phyloP scores from a whole-genome alignment of 352 stramenopile species.

The Thalassiosira livingstoniorum region DNA sequence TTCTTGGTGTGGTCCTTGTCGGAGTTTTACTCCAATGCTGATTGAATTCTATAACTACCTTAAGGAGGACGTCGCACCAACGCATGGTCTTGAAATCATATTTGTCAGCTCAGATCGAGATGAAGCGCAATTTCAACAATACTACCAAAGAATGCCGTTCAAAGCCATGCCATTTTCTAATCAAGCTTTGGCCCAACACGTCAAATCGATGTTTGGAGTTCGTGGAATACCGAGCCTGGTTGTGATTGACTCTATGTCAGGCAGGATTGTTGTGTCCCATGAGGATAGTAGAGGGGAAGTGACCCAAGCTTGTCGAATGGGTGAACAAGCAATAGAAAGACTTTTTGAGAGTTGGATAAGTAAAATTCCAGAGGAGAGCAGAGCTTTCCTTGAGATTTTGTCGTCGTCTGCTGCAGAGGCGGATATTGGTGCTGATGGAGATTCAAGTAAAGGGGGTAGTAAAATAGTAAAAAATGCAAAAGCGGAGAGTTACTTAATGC shows the following conservation, averaged over 20 bases:
- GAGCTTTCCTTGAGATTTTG: constrained; percentile 76
- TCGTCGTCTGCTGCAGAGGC: constrained; percentile 71
- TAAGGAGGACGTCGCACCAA: constrained; percentile 76
- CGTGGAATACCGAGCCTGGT: constrained; percentile 80
- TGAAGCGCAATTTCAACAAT: constrained; percentile 86
- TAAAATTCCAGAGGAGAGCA: constrained; percentile 63
- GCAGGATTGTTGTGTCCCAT: constrained; percentile 64
- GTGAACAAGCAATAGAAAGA: constrained; percentile 69
- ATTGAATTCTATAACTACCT: constrained; percentile 92
- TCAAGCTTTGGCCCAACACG: constrained; percentile 85
- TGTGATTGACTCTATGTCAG: constrained; percentile 76
- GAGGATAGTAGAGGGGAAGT: constrained; percentile 68
- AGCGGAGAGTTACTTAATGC: constrained; percentile 32
- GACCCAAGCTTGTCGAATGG: constrained; percentile 60
- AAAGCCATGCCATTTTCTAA: constrained; percentile 90
- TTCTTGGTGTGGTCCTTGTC: constrained; percentile 93
- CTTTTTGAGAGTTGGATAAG: constrained; percentile 72
- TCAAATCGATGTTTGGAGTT: constrained; percentile 73
- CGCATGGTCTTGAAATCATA: constrained; percentile 87
- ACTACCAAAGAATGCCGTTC: constrained; percentile 94
- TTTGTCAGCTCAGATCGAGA: constrained; percentile 95
- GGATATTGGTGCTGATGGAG: constrained; percentile 4
- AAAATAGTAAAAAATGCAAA: constrained; percentile 7
- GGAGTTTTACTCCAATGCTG: constrained; percentile 93
- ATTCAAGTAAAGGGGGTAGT: constrained; percentile 12